Evolutionary conservation across 441 rosid species (phyloP).

Genomic region (Erodium trifolium): DNA sequence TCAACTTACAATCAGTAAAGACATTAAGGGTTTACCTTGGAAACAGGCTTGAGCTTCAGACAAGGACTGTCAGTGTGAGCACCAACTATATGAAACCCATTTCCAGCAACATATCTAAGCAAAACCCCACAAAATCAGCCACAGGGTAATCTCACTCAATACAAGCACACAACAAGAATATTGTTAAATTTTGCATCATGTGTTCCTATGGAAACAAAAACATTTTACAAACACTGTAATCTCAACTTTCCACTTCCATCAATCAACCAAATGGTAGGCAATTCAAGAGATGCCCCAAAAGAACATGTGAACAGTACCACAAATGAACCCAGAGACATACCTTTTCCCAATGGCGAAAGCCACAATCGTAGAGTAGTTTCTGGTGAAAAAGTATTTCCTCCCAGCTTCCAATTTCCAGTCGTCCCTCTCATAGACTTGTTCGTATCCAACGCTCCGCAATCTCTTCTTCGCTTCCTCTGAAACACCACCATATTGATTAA

Average conservation of each 20-base stretch:
- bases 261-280: background rate
- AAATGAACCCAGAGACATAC: slow-evolving; percentile 27
- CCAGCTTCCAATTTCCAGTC: slow-evolving; percentile 83
- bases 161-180: background rate
- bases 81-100: slow-evolving; percentile 80
- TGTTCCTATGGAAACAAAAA: background rate
- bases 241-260: slow-evolving; percentile 8
- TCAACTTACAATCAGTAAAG: background rate
- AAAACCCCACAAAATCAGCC: slow-evolving; percentile 14
- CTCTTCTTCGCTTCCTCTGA: slow-evolving; percentile 78
- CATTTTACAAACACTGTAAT: background rate
- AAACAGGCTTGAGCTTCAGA: slow-evolving; percentile 78
- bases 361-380: slow-evolving; percentile 82
- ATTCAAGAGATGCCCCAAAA: background rate
- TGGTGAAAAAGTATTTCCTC: slow-evolving; percentile 73
- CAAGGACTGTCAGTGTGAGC: slow-evolving; percentile 99
- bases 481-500: background rate
- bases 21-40: slow-evolving; percentile 43
- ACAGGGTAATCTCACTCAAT: background rate
- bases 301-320: background rate
- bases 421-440: slow-evolving; percentile 66
- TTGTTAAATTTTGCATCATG: background rate
- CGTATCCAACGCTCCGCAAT: slow-evolving; percentile 51
- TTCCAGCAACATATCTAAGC: slow-evolving; percentile 75
- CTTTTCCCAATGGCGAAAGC: slow-evolving; percentile 89